Evolutionary conservation across 176 grass and related monocot genomes (phyloP).

Genomic region (Carex pumila): DNA sequence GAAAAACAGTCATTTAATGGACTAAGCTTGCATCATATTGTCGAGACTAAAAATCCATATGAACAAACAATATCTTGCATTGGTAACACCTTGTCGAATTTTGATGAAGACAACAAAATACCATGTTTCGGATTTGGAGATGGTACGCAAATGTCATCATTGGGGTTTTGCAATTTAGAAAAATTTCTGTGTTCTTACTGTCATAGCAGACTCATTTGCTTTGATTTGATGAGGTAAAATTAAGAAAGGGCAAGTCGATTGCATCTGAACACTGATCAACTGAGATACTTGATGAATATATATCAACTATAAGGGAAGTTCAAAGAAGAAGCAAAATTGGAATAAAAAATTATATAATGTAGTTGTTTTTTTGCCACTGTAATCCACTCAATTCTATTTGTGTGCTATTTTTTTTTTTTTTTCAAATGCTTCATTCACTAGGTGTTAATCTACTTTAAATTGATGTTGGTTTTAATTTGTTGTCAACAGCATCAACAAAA

Average conservation of each 20-base stretch:
- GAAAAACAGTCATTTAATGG: constrained; percentile 13
- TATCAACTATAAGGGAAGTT: no score
- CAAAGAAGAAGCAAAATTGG: no score
- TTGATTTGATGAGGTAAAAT: not conserved
- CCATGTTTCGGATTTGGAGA: constrained; percentile 23
- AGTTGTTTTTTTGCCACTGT: no score
- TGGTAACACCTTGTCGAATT: not conserved
- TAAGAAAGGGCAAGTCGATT: no score
- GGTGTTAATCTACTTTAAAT: not conserved
- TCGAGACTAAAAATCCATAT: constrained; percentile 6
- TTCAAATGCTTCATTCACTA: no score
- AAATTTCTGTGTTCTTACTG: not conserved
- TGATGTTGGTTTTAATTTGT: not conserved
- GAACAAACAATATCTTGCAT: constrained; percentile 14
- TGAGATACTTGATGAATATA: no score
- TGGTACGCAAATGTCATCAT: not conserved
- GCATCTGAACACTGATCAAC: no score
- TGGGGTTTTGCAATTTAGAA: not conserved
- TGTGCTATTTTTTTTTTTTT: no score
- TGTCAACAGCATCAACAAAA: constrained; percentile 35
- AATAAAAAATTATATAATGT: no score
- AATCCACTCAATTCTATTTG: no score
- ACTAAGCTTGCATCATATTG: constrained; percentile 1
- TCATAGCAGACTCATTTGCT: not conserved
- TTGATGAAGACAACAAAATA: constrained; percentile 17